Evolutionary conservation across 805 yeast species (phyloP).

Genomic region (Spathaspora hagerdaliae): DNA sequence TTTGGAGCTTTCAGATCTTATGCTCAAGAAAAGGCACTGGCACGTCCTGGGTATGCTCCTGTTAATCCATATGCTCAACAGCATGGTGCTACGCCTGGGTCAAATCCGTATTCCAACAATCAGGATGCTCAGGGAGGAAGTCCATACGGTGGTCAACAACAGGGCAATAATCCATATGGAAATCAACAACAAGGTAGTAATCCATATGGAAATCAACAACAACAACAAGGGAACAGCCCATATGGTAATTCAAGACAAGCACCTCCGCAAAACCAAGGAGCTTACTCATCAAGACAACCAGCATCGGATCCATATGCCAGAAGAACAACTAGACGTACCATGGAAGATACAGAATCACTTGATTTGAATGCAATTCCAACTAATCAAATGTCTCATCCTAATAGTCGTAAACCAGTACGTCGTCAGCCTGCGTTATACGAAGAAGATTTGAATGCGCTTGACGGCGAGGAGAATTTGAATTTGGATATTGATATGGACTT

Average conservation of each 20-base stretch:
- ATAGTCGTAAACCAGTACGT: constrained; percentile 19
- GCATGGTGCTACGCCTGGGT: constrained; percentile 34
- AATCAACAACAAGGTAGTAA: constrained; percentile 1
- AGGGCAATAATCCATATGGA: constrained; percentile 1
- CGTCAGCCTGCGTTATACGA: constrained; percentile 11
- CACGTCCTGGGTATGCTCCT: constrained; percentile 36
- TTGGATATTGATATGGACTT: constrained; percentile 32
- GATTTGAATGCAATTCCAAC: constrained; percentile 39
- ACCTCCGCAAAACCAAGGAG: not conserved
- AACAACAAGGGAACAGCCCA: not conserved
- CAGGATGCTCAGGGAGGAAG: constrained; percentile 2
- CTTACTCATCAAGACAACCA: not conserved
- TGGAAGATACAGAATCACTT: constrained; percentile 29
- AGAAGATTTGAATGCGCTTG: constrained; percentile 26
- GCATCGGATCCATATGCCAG: constrained; percentile 2
- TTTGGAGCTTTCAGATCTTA: constrained; percentile 48
- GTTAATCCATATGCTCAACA: constrained; percentile 39
- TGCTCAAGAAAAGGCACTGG: constrained; percentile 40
- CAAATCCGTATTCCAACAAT: constrained; percentile 19
- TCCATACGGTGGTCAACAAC: constrained; percentile 4
- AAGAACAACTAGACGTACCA: not conserved
- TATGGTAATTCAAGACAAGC: not conserved
- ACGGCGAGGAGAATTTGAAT: constrained; percentile 36
- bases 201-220: constrained; percentile 10
- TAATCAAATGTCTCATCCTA: constrained; percentile 14